phyloP scores from a whole-genome alignment of 495 filamentous ascomycete species.

The Choiromyces venosus region DNA sequence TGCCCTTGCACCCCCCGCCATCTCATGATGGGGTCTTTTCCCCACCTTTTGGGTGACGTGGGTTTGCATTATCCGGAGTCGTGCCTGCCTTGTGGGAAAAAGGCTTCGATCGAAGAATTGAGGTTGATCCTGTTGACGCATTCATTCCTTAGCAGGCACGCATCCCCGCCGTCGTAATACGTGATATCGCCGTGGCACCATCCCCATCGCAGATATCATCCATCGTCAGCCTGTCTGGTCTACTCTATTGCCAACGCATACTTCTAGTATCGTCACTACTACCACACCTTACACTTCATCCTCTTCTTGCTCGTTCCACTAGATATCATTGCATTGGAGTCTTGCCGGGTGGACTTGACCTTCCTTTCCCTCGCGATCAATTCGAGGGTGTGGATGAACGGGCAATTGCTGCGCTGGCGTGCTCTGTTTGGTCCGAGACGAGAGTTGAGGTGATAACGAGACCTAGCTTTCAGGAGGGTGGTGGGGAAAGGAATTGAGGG shows the following conservation, averaged over 20 bases:
- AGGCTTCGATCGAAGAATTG: background rate
- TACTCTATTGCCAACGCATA: background rate
- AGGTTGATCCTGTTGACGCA: background rate
- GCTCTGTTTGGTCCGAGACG: constrained; percentile 37
- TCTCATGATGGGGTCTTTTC: background rate
- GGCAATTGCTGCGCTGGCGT: constrained; percentile 36
- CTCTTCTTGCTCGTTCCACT: background rate
- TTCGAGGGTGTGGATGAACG: constrained; percentile 30
- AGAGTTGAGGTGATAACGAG: constrained; percentile 16
- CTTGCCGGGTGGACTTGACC: constrained; percentile 1
- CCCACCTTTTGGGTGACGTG: constrained; percentile 25
- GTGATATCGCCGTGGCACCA: background rate
- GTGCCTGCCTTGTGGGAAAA: background rate
- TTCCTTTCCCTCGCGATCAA: background rate
- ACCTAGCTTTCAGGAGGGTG: constrained; percentile 18
- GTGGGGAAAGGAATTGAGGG: constrained; percentile 27
- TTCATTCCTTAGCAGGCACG: background rate
- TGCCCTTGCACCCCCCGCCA: background rate
- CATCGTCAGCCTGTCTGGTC: background rate
- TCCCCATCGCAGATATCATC: background rate
- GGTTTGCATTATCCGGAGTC: constrained; percentile 8
- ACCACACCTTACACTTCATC: background rate
- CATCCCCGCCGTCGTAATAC: background rate
- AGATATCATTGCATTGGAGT: background rate
- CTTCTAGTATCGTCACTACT: background rate